Evolutionary conservation across 1,284 basidiomycete genomes (phyloP), one percentile per base, ranked within the genome.

Genomic region (Cutaneotrichosporon sp.): DNA sequence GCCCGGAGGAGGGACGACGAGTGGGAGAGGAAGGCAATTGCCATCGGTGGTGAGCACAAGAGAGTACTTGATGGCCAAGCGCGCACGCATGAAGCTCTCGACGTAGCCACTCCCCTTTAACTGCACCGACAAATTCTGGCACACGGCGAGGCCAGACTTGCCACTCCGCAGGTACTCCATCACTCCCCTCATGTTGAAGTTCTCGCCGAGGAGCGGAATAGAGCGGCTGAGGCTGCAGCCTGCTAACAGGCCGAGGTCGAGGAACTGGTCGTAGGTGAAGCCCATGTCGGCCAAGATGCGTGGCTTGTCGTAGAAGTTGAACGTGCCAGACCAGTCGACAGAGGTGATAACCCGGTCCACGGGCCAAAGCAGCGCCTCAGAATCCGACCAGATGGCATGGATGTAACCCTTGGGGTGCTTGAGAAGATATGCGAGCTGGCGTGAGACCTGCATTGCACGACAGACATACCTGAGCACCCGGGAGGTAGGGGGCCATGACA

Each of bases 351-450:
- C 84, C 72, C 90, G 89, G 80, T 98, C 94, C 38, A 97, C 81
- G 16, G 91, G 89, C 77, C 95, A 98, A 49, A 98, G 84, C 24
- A 99, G 84, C 20, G 91, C 86, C 75, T 98, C 95, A 6, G 89
- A 90, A 34, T 94, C 87, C 6, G 92, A 93, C 78, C 88, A 98
- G 69, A 98, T 89, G 22, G 95, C 89, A 76, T 99, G 94, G 65
- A 97, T 91, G 81, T 98, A 99, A 5, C 89, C 86, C 78, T 97
- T 97, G 25, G 87, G 84, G 81, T 99, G 95, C 60, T 92, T 88
- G 78, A 95, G 89, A 47, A 99, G 87, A 80, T 97, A 97, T 67
- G 95, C 90, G 72, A 97, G 84, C 90, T 95, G 75, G 22, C 18
- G 27, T 51, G 7, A 45, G 34, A 31, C 25, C 11, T 6, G 14